A percentile compares a stretch with the other conserved stretches of the same genome.
These are phyloP conservation scores for Aristolochia fimbriata DNA, from an alignment of 164 flowering plant species.

Conservation along the genomic window DNA sequence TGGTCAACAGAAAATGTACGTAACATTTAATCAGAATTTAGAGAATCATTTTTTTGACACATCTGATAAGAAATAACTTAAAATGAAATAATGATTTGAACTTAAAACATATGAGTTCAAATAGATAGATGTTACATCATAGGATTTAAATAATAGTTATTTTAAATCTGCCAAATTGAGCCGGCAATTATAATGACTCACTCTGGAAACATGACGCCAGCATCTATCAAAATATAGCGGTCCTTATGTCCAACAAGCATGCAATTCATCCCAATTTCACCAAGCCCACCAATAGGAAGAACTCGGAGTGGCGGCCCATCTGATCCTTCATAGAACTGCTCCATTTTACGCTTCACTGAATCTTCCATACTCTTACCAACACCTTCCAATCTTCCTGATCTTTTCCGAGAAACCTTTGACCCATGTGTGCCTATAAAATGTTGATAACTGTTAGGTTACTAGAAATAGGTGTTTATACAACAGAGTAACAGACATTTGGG, in stretches of 20 bases:
- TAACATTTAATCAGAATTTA: too few species aligned
- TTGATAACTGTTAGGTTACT: background rate
- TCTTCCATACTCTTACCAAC: constrained; percentile 87
- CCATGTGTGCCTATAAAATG: constrained; percentile 37
- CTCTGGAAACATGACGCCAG: constrained; percentile 99
- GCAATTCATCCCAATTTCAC: constrained; percentile 99
- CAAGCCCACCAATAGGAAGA: constrained; percentile 95
- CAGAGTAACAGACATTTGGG: too few species aligned
- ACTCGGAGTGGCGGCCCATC: constrained; percentile 94
- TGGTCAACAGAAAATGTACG: too few species aligned
- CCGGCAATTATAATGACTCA: constrained; percentile 25
- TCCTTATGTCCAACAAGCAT: constrained; percentile 97
- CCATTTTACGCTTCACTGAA: constrained; percentile 86
- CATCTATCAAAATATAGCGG: constrained; percentile 94
- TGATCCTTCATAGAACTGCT: constrained; percentile 87
- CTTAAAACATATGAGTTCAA: too few species aligned
- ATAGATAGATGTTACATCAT: background rate
- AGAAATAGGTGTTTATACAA: too few species aligned
- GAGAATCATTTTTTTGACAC: too few species aligned
- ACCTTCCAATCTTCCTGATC: constrained; percentile 57
- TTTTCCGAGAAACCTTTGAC: constrained; percentile 35
- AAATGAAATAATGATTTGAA: too few species aligned
- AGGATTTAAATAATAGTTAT: background rate
- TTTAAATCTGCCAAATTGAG: background rate
- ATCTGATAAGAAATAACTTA: too few species aligned